Base-by-base conservation (phyloP, 108 stramenopile genomes). In the Cyclotella baltica region DNA sequence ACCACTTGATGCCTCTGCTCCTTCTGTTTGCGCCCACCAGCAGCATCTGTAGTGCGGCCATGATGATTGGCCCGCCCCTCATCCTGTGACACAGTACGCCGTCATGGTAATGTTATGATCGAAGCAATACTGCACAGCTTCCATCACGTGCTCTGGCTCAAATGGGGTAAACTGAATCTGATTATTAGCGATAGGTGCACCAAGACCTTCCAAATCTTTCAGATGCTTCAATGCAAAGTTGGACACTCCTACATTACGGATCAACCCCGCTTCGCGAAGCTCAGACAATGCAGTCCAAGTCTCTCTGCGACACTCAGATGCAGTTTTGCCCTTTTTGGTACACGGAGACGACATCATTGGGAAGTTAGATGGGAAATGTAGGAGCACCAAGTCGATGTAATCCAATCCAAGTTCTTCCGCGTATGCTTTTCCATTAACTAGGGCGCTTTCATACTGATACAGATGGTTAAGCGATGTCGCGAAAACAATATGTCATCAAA, bases 101-200 rank as follows among this genome's bases (percentile, higher is more conserved):
- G 91, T 93, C 33, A 95, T 68, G 37, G 73, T 65, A 62, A 93
- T 88, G 64, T 84, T 80, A 36, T 86, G 37, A 31, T 63, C 38
- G n/a, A 55, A 53, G 51, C 93, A 95, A 63, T 86, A 91, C 35
- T 85, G 76, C 18, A 86, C 76, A 28, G 86, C 87, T 52, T 89
- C 88, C 62, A 80, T 74, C 20, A 68, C 33, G 19, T 69, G 63
- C 27, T 89, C 85, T 4, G 88, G 77, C 20, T 73, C 73, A 37
- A 75, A 94, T 0, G 93, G 92, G 72, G 88, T 89, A 67, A 81
- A 91, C 50, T 82, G 79, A 58, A 97, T 81, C 76, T 97, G 91
- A 78, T 93, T 88, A 71, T 76, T 77, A 19, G 89, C 89, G 62
- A 89, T 72, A 22, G 94, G 94, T 6, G 86, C 87, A 1, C 67